Evolutionary conservation across 441 rosid genomes (phyloP).

Genomic region (Sinapis alba): DNA sequence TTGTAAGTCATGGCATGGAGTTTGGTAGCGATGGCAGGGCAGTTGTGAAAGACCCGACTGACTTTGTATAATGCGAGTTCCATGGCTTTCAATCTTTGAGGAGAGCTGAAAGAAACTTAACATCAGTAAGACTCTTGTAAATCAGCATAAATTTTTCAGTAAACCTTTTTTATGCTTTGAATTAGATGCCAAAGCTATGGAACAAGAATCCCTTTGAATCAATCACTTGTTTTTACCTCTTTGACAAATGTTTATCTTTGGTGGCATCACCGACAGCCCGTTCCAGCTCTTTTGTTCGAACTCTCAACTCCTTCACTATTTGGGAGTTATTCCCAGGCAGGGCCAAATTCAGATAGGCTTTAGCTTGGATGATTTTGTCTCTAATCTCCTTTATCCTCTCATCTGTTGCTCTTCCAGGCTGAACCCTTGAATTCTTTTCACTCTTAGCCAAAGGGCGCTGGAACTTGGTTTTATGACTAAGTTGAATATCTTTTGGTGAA

Average conservation of each 20-base stretch:
- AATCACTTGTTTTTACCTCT: slow-evolving; percentile 52
- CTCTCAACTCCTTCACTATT: slow-evolving; percentile 73
- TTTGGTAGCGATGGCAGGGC: slow-evolving; percentile 65
- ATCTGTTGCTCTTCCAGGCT: slow-evolving; percentile 47
- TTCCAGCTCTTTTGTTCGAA: slow-evolving; percentile 79
- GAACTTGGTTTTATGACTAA: slow-evolving; percentile 35
- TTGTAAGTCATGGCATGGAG: slow-evolving; percentile 72
- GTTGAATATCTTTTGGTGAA: slow-evolving; percentile 37
- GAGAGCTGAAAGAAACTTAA: slow-evolving; percentile 56
- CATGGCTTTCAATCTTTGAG: slow-evolving; percentile 68
- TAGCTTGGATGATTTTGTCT: slow-evolving; percentile 83
- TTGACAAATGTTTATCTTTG: slow-evolving; percentile 73
- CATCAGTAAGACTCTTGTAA: slow-evolving; percentile 7
- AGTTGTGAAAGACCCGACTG: slow-evolving; percentile 59
- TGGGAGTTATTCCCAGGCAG: slow-evolving; percentile 74
- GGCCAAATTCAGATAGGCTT: slow-evolving; percentile 69
- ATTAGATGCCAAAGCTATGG: slow-evolving; percentile 17
- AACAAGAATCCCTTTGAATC: slow-evolving; percentile 14
- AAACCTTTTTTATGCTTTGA: neutral
- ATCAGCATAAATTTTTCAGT: neutral
- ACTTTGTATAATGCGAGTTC: slow-evolving; percentile 65
- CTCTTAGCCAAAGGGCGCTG: slow-evolving; percentile 25
- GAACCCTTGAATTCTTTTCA: slow-evolving; percentile 32
- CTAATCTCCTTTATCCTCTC: slow-evolving; percentile 69
- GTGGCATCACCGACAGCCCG: slow-evolving; percentile 58